A percentile compares a stretch with the other conserved stretches of the same genome.
Evolutionary conservation across 2,329 filamentous ascomycete species (phyloP).

Genomic region (Cyanodermella asteris): DNA sequence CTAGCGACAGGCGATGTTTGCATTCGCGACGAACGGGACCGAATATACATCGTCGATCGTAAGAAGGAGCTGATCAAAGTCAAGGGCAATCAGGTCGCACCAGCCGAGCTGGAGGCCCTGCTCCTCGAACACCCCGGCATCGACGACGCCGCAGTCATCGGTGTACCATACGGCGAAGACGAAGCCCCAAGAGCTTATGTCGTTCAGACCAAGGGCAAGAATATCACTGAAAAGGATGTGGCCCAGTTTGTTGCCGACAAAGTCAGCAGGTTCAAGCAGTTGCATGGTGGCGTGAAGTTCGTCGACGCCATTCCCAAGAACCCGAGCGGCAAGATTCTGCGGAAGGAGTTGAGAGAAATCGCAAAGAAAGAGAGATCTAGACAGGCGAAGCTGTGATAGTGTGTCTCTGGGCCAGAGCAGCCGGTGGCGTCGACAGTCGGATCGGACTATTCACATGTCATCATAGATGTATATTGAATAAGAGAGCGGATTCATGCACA

Average conservation of each 20-base stretch:
- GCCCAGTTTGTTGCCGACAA: conserved; percentile 17
- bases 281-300: conserved; percentile 25
- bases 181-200: conserved; percentile 23
- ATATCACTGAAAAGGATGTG: conserved; percentile 18
- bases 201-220: conserved; percentile 16
- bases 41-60: conserved; percentile 49
- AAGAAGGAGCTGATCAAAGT: conserved; percentile 39
- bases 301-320: conserved; percentile 18
- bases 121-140: conserved; percentile 33
- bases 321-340: conserved; percentile 19
- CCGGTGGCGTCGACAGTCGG: too few species aligned
- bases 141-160: conserved; percentile 40
- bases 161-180: conserved; percentile 6
- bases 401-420: too few species aligned
- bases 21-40: conserved; percentile 32
- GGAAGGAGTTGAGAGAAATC: conserved; percentile 23
- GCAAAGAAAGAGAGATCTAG: conserved; percentile 24
- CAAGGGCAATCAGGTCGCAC: conserved; percentile 38
- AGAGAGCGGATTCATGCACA: too few species aligned
- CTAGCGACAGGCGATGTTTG: conserved; percentile 51
- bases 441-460: too few species aligned
- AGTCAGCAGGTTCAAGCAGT: conserved; percentile 24
- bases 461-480: too few species aligned
- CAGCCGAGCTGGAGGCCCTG: conserved; percentile 36
- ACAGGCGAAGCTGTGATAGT: too few species aligned